Evolutionary conservation across 805 yeast species (phyloP).

Genomic region (Saturnispora gosingensis): DNA sequence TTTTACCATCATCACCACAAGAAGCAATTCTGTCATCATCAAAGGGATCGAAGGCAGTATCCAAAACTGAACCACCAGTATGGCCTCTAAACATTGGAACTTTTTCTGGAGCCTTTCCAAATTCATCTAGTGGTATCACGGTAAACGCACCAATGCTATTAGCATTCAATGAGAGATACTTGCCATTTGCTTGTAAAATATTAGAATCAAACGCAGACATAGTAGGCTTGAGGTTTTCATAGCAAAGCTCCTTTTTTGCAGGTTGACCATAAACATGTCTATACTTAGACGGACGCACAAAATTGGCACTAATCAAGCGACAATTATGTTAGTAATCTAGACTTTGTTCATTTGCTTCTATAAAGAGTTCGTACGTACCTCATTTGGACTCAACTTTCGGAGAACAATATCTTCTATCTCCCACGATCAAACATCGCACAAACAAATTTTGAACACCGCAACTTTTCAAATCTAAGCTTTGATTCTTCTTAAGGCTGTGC

Average conservation of each 20-base stretch:
- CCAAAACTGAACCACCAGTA: slow-evolving; percentile 90
- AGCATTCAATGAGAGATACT: slow-evolving; percentile 73
- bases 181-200: slow-evolving; percentile 77
- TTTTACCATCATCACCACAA: slow-evolving; percentile 71
- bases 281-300: slow-evolving; percentile 93
- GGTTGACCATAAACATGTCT: slow-evolving; percentile 96
- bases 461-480: neutral
- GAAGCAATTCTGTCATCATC: slow-evolving; percentile 66
- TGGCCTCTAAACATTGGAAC: slow-evolving; percentile 94
- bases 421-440: neutral
- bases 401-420: neutral
- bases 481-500: neutral
- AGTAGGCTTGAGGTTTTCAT: slow-evolving; percentile 68
- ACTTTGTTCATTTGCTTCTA: neutral
- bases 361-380: neutral
- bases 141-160: slow-evolving; percentile 99
- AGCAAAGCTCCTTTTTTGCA: slow-evolving; percentile 57
- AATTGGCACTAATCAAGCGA: slow-evolving; percentile 49
- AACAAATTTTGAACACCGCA: neutral
- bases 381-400: neutral
- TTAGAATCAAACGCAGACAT: slow-evolving; percentile 97
- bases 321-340: neutral
- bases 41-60: slow-evolving; percentile 93
- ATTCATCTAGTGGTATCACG: slow-evolving; percentile 75
- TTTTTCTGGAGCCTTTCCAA: slow-evolving; percentile 88